A percentile compares a stretch with the other conserved stretches of the same genome.
Conservation (phyloP, 352 stramenopile species). For the Pythium aphanidermatum region DNA sequence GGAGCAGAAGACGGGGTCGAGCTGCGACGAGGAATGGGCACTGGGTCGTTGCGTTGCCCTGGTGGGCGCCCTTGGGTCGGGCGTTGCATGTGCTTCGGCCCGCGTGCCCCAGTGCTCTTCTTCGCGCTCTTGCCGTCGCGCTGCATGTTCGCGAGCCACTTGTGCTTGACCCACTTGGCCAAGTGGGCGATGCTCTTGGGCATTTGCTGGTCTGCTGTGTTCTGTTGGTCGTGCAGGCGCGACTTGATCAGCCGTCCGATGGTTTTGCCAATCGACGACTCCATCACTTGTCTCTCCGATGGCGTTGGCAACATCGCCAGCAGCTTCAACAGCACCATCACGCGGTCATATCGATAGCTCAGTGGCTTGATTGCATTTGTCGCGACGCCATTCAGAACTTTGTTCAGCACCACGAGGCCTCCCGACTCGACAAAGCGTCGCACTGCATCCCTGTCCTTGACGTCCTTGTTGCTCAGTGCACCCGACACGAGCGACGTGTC, state of each 20-base stretch:
- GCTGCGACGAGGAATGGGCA: constrained; percentile 3
- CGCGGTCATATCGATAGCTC: constrained; percentile 3
- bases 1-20: neutral
- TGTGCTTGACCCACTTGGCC: constrained; percentile 68
- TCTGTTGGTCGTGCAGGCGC: constrained; percentile 26
- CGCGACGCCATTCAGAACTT: constrained; percentile 4
- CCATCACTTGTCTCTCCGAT: constrained; percentile 38
- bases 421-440: constrained; percentile 53
- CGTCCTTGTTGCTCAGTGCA: constrained; percentile 41
- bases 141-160: constrained; percentile 53
- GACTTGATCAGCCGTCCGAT: constrained; percentile 47
- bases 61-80: constrained; percentile 5
- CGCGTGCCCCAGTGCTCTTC: too few relatives aligned
- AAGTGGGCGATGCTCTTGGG: constrained; percentile 40
- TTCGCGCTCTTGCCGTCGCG: neutral
- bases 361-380: neutral
- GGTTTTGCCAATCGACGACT: constrained; percentile 56
- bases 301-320: constrained; percentile 70
- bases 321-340: constrained; percentile 35
- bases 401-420: constrained; percentile 51
- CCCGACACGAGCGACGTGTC: constrained; percentile 52
- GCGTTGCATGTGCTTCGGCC: constrained; percentile 18
- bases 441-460: constrained; percentile 52
- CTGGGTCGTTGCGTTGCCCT: constrained; percentile 4
- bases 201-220: constrained; percentile 12